Evolutionary conservation across 805 yeast genomes (phyloP).

Genomic region (Saccharomycopsis sp.): DNA sequence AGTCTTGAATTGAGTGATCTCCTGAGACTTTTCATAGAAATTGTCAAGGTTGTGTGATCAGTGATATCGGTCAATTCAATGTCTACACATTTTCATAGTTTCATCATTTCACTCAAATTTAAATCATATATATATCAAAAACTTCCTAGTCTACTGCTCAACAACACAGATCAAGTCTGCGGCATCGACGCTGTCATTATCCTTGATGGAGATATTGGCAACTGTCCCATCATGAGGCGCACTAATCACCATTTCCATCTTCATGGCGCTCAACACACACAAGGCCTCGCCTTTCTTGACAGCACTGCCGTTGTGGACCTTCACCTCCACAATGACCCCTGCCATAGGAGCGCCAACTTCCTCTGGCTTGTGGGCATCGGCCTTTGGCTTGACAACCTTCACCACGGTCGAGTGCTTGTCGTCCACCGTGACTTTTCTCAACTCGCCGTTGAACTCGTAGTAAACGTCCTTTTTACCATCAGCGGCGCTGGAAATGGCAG

Average conservation of each 20-base stretch:
- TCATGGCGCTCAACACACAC: slow-evolving; percentile 94
- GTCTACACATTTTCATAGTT: too few species aligned
- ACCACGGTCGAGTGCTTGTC: slow-evolving; percentile 85
- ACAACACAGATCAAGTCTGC: slow-evolving; percentile 73
- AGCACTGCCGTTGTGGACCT: slow-evolving; percentile 77
- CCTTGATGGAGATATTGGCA: slow-evolving; percentile 66
- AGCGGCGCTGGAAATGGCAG: slow-evolving; percentile 80
- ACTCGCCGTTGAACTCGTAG: slow-evolving; percentile 97
- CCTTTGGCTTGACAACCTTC: slow-evolving; percentile 80
- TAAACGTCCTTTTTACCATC: slow-evolving; percentile 93
- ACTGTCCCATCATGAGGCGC: slow-evolving; percentile 85
- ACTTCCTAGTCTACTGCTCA: slow-evolving; percentile 28
- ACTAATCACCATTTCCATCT: slow-evolving; percentile 98
- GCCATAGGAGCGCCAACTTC: slow-evolving; percentile 99
- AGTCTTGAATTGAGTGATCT: too few species aligned
- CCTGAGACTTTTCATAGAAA: too few species aligned
- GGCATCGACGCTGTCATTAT: slow-evolving; percentile 94
- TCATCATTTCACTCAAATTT: too few species aligned
- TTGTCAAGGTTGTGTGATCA: too few species aligned
- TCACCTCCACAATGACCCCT: slow-evolving; percentile 93
- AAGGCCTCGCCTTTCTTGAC: slow-evolving; percentile 96
- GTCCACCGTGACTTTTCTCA: slow-evolving; percentile 87
- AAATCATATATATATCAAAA: too few species aligned
- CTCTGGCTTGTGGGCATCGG: slow-evolving; percentile 75
- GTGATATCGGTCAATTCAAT: too few species aligned